Evolutionary conservation across 2,329 filamentous ascomycete genomes (phyloP).

Genomic region (Fusarium clavum): DNA sequence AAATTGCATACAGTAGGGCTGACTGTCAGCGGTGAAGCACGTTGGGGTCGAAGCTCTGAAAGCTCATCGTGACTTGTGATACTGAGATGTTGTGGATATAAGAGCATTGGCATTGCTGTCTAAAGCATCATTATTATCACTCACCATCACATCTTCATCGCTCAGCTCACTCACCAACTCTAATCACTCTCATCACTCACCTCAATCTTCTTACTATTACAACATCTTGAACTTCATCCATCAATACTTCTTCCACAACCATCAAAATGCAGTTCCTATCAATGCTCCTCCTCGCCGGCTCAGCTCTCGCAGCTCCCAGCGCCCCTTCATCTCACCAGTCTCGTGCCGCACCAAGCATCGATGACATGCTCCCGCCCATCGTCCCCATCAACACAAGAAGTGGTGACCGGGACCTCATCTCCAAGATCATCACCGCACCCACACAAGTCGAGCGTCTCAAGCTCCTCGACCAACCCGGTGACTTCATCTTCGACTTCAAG

Average conservation of each 20-base stretch:
- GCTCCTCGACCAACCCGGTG: slow-evolving; percentile 35
- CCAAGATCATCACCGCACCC: slow-evolving; percentile 46
- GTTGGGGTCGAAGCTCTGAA: background rate
- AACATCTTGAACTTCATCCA: background rate
- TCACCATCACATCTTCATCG: background rate
- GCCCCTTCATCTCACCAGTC: slow-evolving; percentile 1
- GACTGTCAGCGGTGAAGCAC: background rate
- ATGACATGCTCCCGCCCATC: slow-evolving; percentile 20
- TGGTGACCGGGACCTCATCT: slow-evolving; percentile 45
- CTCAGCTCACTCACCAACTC: background rate
- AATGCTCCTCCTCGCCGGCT: background rate
- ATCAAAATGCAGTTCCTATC: slow-evolving; percentile 5
- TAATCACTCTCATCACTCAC: background rate
- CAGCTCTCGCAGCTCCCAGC: slow-evolving; percentile 15
- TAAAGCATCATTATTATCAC: background rate
- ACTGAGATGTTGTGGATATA: background rate
- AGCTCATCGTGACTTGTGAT: background rate
- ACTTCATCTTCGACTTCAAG: slow-evolving; percentile 21
- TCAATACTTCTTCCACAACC: accelerated
- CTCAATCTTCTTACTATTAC: background rate
- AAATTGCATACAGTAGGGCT: background rate
- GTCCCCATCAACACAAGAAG: slow-evolving; percentile 21
- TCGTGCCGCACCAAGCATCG: slow-evolving; percentile 9
- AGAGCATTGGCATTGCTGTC: background rate
- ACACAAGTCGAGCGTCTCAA: slow-evolving; percentile 50